A percentile compares a stretch with the other conserved stretches of the same genome.
phyloP scores from a whole-genome alignment of 257 asterid genomes.

The Gardenia jasminoides region DNA sequence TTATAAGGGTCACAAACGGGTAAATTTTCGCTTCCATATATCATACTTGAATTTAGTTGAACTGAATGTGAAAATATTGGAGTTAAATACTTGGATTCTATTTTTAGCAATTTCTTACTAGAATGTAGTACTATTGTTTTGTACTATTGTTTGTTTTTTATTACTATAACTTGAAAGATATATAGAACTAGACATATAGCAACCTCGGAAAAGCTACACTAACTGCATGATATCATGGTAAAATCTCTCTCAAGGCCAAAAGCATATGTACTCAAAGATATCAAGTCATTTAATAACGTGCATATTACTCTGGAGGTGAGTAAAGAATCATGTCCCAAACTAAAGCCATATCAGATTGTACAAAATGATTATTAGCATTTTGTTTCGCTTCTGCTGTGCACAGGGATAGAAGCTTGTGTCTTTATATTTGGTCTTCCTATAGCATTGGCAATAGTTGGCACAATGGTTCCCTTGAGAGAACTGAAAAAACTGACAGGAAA shows the following conservation, averaged over 20 bases:
- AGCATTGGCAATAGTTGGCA: constrained; percentile 84
- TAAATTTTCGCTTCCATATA: too few relatives aligned
- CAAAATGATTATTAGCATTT: background rate
- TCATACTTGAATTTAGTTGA: too few relatives aligned
- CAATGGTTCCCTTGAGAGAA: constrained; percentile 79
- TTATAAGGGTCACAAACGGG: too few relatives aligned
- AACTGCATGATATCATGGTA: background rate
- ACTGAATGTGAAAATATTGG: too few relatives aligned
- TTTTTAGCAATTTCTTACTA: too few relatives aligned
- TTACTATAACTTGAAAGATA: too few relatives aligned
- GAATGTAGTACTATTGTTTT: too few relatives aligned
- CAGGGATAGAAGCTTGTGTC: constrained; percentile 87
- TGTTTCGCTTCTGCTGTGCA: constrained; percentile 1
- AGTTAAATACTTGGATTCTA: too few relatives aligned
- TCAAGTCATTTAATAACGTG: background rate
- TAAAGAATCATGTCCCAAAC: background rate
- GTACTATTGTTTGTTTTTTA: too few relatives aligned
- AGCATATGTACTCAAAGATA: background rate
- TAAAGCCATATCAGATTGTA: background rate
- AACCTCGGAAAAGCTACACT: background rate
- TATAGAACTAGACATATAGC: background rate
- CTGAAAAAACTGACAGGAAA: constrained; percentile 71
- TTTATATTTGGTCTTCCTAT: constrained; percentile 81
- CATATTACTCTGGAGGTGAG: background rate
- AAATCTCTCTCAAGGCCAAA: background rate